Conservation (phyloP, 2,329 filamentous ascomycete genomes). For the Zasmidium angulare region DNA sequence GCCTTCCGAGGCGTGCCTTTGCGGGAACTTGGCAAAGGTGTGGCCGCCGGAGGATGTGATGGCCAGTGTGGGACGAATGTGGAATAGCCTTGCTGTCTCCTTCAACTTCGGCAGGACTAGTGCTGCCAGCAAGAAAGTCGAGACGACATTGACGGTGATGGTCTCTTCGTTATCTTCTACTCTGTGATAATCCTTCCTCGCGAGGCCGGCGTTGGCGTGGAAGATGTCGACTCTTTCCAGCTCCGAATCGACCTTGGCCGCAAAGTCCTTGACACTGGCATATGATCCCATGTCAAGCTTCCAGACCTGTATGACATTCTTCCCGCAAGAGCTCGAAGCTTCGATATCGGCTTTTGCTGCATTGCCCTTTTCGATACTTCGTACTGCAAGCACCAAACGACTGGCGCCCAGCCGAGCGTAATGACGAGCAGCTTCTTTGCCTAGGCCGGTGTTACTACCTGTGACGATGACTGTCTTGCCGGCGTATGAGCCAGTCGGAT, state of each 20-base stretch:
- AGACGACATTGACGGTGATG: constrained; percentile 54
- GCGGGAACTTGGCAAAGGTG: constrained; percentile 41
- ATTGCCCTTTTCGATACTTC: constrained; percentile 43
- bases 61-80: constrained; percentile 27
- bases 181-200: constrained; percentile 30
- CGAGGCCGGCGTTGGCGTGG: constrained; percentile 39
- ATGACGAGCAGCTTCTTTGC: constrained; percentile 44
- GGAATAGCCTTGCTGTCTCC: constrained; percentile 34
- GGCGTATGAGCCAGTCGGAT: constrained; percentile 19
- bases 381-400: constrained; percentile 42
- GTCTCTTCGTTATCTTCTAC: constrained; percentile 49
- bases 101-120: constrained; percentile 53
- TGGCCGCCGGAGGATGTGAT: constrained; percentile 46
- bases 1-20: constrained; percentile 40
- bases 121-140: constrained; percentile 49
- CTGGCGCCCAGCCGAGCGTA: neutral
- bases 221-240: constrained; percentile 27
- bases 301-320: constrained; percentile 42
- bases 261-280: constrained; percentile 33
- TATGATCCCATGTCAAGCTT: constrained; percentile 42
- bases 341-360: constrained; percentile 39
- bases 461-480: constrained; percentile 45
- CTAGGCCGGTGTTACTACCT: constrained; percentile 60
- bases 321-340: constrained; percentile 25
- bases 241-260: constrained; percentile 17